Conservation (phyloP, 768 basidiomycete genomes). For the Amanita inopinata region DNA sequence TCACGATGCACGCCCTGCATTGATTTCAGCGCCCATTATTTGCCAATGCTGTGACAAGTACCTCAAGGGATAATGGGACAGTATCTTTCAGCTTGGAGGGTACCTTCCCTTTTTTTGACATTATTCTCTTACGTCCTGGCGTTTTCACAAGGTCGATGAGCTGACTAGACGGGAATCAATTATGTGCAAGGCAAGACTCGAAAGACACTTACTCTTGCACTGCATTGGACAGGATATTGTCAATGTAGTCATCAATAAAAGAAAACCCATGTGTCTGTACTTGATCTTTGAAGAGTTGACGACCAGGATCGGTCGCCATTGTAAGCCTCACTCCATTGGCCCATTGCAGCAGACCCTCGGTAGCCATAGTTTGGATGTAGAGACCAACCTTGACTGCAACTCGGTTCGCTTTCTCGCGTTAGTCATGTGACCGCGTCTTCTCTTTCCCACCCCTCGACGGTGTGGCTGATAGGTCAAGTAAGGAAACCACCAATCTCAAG, state of each 20-base stretch:
- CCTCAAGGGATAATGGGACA: constrained; percentile 35
- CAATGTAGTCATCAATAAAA: constrained; percentile 72
- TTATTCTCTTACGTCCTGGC: constrained; percentile 61
- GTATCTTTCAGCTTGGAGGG: constrained; percentile 36
- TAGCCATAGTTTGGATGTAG: constrained; percentile 23
- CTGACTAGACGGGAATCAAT: constrained; percentile 31
- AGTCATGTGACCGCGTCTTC: constrained; percentile 13
- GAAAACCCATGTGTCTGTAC: constrained; percentile 68
- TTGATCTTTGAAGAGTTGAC: constrained; percentile 61
- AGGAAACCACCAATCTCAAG: too few species aligned
- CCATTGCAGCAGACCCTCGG: constrained; percentile 59
- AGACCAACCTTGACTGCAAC: neutral
- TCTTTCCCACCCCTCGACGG: too few species aligned
- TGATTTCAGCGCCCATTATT: too few species aligned
- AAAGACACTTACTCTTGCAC: constrained; percentile 48
- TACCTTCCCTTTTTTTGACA: constrained; percentile 39
- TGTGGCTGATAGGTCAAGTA: too few species aligned
- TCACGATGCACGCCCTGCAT: too few species aligned
- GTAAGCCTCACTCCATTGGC: constrained; percentile 52
- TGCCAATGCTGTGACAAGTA: constrained; percentile 33
- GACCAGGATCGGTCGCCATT: constrained; percentile 66
- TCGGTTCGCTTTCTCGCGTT: constrained; percentile 7
- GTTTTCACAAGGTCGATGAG: constrained; percentile 80
- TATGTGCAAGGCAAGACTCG: neutral
- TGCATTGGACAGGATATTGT: constrained; percentile 57